Evolutionary conservation across 2,329 filamentous ascomycete genomes (phyloP).

Genomic region (Colletotrichum coccodes): DNA sequence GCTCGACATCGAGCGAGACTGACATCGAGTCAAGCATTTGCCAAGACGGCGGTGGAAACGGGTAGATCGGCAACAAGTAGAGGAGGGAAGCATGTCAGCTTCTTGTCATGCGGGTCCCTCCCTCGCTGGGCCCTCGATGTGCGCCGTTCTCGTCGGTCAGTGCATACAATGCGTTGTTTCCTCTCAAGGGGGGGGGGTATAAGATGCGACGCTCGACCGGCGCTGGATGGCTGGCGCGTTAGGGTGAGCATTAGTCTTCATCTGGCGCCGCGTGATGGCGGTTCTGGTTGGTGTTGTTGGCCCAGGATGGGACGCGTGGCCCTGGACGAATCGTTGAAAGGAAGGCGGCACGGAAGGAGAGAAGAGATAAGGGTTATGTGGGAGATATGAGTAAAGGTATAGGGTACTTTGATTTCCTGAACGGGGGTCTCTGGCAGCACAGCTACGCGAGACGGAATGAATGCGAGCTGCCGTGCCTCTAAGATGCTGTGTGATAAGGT

Average conservation of each 20-base stretch:
- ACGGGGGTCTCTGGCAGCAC: neutral
- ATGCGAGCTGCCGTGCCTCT: neutral
- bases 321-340: neutral
- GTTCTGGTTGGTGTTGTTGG: neutral
- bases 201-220: neutral
- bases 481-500: neutral
- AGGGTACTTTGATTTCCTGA: neutral
- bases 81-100: constrained; percentile 1
- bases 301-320: constrained; percentile 3
- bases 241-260: constrained; percentile 4
- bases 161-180: constrained; percentile 6
- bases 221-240: neutral
- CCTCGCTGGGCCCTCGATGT: neutral
- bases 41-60: constrained; percentile 28
- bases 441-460: neutral
- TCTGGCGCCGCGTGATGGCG: constrained; percentile 9
- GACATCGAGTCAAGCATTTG: constrained; percentile 32
- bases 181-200: neutral
- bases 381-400: neutral
- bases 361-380: neutral
- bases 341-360: neutral
- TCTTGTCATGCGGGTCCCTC: constrained; percentile 14
- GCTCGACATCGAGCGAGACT: neutral
- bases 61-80: constrained; percentile 22
- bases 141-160: constrained; percentile 1